phyloP scores from a whole-genome alignment of 163 green algal species.

The Scenedesmus sp. region DNA sequence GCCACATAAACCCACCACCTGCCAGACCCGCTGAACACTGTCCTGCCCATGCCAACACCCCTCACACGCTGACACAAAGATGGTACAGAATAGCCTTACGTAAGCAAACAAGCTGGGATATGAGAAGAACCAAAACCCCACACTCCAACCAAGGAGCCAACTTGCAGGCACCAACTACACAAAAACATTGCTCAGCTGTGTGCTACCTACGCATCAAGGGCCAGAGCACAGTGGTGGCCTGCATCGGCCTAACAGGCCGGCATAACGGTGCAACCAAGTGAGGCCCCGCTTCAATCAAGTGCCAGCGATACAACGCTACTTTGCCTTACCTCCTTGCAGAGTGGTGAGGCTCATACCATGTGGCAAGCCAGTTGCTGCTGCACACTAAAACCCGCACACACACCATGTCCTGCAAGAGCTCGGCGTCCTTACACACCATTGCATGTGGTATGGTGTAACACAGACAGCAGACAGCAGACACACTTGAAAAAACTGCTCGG shows the following conservation, averaged over 20 bases:
- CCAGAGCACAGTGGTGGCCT: not conserved
- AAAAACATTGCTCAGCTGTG: not conserved
- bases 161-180: not conserved
- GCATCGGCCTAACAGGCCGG: not conserved
- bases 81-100: constrained; percentile 10
- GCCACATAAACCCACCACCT: not conserved
- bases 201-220: not conserved
- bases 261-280: not conserved
- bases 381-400: not conserved
- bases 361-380: not conserved
- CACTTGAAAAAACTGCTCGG: not conserved
- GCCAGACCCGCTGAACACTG: not conserved
- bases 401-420: not conserved
- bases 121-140: not conserved
- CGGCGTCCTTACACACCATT: not conserved
- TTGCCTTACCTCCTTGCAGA: not conserved
- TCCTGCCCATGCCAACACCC: not conserved
- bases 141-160: not conserved
- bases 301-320: not conserved
- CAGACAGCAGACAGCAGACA: not conserved
- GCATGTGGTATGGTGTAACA: not conserved
- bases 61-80: not conserved
- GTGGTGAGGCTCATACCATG: not conserved
- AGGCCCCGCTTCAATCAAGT: not conserved
- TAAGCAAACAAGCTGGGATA: constrained; percentile 6